Evolutionary conservation across 805 yeast species (phyloP).

Genomic region (Metschnikowia dekortorum): DNA sequence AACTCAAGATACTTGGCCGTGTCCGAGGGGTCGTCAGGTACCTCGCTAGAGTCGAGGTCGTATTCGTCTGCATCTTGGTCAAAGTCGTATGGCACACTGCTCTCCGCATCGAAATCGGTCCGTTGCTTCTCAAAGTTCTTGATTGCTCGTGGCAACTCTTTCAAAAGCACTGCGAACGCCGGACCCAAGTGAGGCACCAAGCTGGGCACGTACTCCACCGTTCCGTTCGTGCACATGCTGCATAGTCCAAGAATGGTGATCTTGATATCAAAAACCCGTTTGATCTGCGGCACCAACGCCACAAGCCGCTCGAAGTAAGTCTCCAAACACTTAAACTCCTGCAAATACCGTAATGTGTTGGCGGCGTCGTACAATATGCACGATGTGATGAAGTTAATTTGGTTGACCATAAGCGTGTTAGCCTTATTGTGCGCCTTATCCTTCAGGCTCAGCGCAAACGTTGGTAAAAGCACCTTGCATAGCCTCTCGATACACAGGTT

Average conservation of each 20-base stretch:
- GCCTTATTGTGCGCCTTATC: conserved; percentile 26
- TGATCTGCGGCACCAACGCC: conserved; percentile 46
- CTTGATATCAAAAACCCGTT: conserved; percentile 78
- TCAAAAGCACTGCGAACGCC: conserved; percentile 48
- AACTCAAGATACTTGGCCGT: conserved; percentile 46
- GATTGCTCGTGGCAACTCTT: conserved; percentile 68
- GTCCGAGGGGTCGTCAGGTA: conserved; percentile 20
- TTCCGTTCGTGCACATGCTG: conserved; percentile 1
- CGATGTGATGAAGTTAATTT: conserved; percentile 61
- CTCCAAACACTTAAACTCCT: conserved; percentile 33
- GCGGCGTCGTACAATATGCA: conserved; percentile 59
- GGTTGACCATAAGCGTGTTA: conserved; percentile 41
- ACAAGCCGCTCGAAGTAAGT: conserved; percentile 66
- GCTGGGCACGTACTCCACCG: conserved; percentile 33
- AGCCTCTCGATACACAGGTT: conserved; percentile 44
- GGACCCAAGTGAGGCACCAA: conserved; percentile 34
- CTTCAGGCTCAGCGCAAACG: conserved; percentile 24
- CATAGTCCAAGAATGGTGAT: conserved; percentile 61
- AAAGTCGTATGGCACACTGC: conserved; percentile 5
- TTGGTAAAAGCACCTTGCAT: conserved; percentile 40
- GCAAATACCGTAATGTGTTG: conserved; percentile 48
- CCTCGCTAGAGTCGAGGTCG: conserved; percentile 22
- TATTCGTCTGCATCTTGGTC: conserved; percentile 12
- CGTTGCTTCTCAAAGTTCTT: conserved; percentile 59
- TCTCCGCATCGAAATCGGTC: conserved; percentile 40